Conservation (phyloP, 805 yeast genomes). For the Candida parachauliodes region DNA sequence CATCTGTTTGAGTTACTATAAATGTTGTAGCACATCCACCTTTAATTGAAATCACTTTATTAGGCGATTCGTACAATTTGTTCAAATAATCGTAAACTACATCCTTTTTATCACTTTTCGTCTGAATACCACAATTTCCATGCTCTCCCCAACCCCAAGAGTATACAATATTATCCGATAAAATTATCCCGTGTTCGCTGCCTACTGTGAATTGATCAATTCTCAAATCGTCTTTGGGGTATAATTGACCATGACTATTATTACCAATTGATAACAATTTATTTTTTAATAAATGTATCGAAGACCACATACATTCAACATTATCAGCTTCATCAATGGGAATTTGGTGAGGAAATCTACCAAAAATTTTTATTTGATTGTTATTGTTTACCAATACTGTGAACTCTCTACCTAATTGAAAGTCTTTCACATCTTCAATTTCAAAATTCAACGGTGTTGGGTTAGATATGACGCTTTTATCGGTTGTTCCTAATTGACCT, state of each 20-base stretch:
- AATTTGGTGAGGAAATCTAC: slow-evolving; percentile 12
- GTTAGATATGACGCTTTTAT: slow-evolving; percentile 15
- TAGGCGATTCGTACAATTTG: slow-evolving; percentile 20
- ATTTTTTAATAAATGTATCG: slow-evolving; percentile 48
- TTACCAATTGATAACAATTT: slow-evolving; percentile 58
- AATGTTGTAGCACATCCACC: slow-evolving; percentile 74
- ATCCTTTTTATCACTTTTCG: slow-evolving; percentile 13
- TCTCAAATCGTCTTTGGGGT: slow-evolving; percentile 8
- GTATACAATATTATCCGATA: slow-evolving; percentile 34
- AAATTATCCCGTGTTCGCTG: slow-evolving; percentile 79
- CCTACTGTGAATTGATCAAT: slow-evolving; percentile 49
- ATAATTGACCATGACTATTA: slow-evolving; percentile 69
- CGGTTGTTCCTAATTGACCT: slow-evolving; percentile 45
- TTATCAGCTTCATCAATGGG: slow-evolving; percentile 2
- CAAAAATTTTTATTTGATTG: slow-evolving; percentile 14
- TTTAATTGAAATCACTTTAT: slow-evolving; percentile 29
- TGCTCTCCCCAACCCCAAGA: slow-evolving; percentile 99
- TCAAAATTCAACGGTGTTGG: slow-evolving; percentile 20
- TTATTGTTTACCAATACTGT: slow-evolving; percentile 34
- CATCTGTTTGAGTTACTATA: slow-evolving; percentile 33
- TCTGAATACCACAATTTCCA: slow-evolving; percentile 76
- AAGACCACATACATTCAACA: slow-evolving; percentile 69
- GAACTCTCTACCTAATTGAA: slow-evolving; percentile 57
- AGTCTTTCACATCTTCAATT: slow-evolving; percentile 7
- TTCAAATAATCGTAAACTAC: slow-evolving; percentile 39